A percentile compares a stretch with the other conserved stretches of the same genome.
These are phyloP conservation scores for Blastobotrys persicus DNA, from an alignment of 1,139 yeast species.

Conservation along the genomic window DNA sequence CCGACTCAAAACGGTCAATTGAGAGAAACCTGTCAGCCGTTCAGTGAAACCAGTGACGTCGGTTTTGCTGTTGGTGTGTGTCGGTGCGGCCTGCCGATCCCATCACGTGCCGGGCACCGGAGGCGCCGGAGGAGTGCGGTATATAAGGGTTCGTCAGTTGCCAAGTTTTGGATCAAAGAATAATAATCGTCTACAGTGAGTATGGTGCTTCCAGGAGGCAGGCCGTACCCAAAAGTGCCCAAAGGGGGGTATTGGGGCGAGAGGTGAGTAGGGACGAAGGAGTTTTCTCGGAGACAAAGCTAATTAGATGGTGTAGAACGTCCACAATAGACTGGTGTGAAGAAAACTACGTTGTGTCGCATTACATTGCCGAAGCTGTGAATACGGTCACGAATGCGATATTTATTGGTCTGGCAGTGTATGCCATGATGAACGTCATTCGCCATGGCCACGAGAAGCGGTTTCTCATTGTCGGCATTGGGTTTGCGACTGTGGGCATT, in stretches of 20 bases:
- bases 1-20: too few relatives aligned
- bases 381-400: conserved; percentile 76
- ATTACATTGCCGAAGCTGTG: conserved; percentile 81
- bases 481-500: conserved; percentile 83
- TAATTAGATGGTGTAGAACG: conserved; percentile 28
- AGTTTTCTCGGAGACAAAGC: too few relatives aligned
- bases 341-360: conserved; percentile 86
- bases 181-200: neutral
- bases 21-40: too few relatives aligned
- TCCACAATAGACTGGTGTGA: conserved; percentile 96
- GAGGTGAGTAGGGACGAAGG: conserved; percentile 25
- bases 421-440: conserved; percentile 61
- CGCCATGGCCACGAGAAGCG: conserved; percentile 63
- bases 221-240: conserved; percentile 34
- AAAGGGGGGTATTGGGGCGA: conserved; percentile 35
- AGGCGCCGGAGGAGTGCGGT: neutral
- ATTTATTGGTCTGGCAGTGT: conserved; percentile 64
- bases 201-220: conserved; percentile 21
- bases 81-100: neutral
- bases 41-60: neutral
- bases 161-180: neutral
- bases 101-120: neutral
- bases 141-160: too few relatives aligned
- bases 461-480: conserved; percentile 67
- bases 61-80: neutral